Evolutionary conservation across 2,329 filamentous ascomycete species (phyloP), one percentile per base, ranked within the genome.

Genomic region (Thelonectria discophora): DNA sequence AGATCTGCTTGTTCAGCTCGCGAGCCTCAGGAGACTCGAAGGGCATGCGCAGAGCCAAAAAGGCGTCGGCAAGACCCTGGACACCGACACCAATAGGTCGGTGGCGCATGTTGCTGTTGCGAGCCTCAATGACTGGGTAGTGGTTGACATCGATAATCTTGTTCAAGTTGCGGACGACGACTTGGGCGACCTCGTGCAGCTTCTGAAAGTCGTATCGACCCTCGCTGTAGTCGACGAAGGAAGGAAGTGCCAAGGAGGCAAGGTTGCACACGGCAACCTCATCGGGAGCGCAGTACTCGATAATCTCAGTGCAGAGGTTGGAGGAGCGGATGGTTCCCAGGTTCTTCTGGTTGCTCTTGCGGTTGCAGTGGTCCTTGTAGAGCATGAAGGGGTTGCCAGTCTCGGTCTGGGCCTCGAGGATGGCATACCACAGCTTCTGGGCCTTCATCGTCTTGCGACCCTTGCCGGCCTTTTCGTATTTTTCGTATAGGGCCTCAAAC

Each of bases 281-380:
- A 79, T 99, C 95, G 37, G 95, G 94, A 37, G 95, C 93, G 68
- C 86, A 96, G 84, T 97, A 99, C 83, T 99, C 95, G 68, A 99
- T 87, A 72, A 99, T 99, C 81, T 99, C 95, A 52, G 94, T 98
- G 88, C 95, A 99, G 50, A 99, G 86, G 80, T 99, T 99, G 75
- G 95, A 99, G 85, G 93, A 97, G 79, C 93, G 93, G 73, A 99
- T 99, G 65, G 94, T 97, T 69, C 95, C 95, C 32, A 99, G 86
- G 81, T 99, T 99, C 90, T 99, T 98, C 84, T 99, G 95, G 87
- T 99, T 99, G 86, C 94, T 97, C 90, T 99, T 99, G 78, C 89
- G 89, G 88, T 99, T 99, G 88, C 91, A 94, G 74, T 90, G 87
- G 81, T 99, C 95, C 86, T 99, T 99, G 89, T 99, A 99, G 63